A percentile compares a stretch with the other conserved stretches of the same genome.
These are phyloP conservation scores for Trifolium repens DNA, from an alignment of 306 rosid genomes.

Conservation along the genomic window DNA sequence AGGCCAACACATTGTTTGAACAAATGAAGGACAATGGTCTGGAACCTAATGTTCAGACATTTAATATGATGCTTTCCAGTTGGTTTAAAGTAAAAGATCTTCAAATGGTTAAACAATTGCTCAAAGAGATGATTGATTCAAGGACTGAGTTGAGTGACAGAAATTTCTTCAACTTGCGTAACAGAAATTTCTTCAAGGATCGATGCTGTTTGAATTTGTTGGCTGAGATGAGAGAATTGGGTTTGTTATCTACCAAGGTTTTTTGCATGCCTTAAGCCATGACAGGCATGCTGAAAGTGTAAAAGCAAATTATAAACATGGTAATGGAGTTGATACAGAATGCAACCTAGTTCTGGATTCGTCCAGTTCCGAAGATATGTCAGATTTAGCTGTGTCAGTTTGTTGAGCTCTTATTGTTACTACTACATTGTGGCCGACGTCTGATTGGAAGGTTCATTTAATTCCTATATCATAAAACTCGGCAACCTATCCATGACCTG, in stretches of 20 bases:
- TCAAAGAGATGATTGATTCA: slow-evolving; percentile 66
- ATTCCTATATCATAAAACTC: slow-evolving; percentile 5
- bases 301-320: slow-evolving; percentile 42
- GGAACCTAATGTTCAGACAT: slow-evolving; percentile 51
- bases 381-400: slow-evolving; percentile 53
- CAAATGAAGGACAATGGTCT: slow-evolving; percentile 63
- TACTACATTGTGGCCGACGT: not conserved
- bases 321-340: slow-evolving; percentile 33
- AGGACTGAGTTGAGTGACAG: slow-evolving; percentile 49
- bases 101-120: slow-evolving; percentile 47
- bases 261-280: slow-evolving; percentile 20
- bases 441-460: slow-evolving; percentile 24
- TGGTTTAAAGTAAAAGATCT: slow-evolving; percentile 50
- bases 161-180: slow-evolving; percentile 51
- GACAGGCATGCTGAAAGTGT: slow-evolving; percentile 19
- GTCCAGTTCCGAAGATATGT: slow-evolving; percentile 58
- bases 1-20: slow-evolving; percentile 54
- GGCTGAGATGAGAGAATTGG: slow-evolving; percentile 58
- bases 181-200: slow-evolving; percentile 11
- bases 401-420: slow-evolving; percentile 45
- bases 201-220: slow-evolving; percentile 43
- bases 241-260: slow-evolving; percentile 51
- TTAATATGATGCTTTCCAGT: slow-evolving; percentile 54
- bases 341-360: slow-evolving; percentile 39
- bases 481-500: not conserved